phyloP scores from a whole-genome alignment of 2,329 filamentous ascomycete genomes.

The Parastagonospora avenae region DNA sequence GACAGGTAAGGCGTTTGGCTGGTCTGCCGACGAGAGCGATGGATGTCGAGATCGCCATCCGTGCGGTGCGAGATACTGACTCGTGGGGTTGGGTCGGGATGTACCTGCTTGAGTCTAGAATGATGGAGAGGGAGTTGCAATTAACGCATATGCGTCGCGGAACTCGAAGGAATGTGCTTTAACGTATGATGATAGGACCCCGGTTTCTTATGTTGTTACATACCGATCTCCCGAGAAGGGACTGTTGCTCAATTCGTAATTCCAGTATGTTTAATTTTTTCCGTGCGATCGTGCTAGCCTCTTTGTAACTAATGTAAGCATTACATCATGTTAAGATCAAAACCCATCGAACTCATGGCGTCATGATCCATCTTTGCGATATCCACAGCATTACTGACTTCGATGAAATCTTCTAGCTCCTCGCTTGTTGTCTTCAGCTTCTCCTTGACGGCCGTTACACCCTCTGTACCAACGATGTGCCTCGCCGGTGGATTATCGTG shows the following conservation, averaged over 20 bases:
- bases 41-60: slow-evolving; percentile 11
- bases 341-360: slow-evolving; percentile 5
- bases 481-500: slow-evolving; percentile 94
- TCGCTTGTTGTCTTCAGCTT: slow-evolving; percentile 96
- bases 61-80: slow-evolving; percentile 3
- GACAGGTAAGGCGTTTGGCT: slow-evolving; percentile 12
- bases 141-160: not conserved
- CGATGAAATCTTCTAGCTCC: slow-evolving; percentile 94
- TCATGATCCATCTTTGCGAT: slow-evolving; percentile 53
- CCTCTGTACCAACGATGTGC: slow-evolving; percentile 92
- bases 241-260: no score
- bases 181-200: no score
- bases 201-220: no score
- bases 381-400: slow-evolving; percentile 84
- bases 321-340: slow-evolving; percentile 16
- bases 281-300: no score
- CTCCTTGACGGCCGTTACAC: slow-evolving; percentile 85
- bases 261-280: no score
- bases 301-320: not conserved
- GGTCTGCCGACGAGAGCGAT: slow-evolving; percentile 5
- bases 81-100: slow-evolving; percentile 13
- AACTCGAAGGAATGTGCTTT: no score
- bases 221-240: no score
- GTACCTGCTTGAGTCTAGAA: not conserved
- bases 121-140: not conserved